Evolutionary conservation across 371 early-diverging fungal genomes (phyloP), one percentile per base, ranked within the genome.

Genomic region (Mucor saturninus): DNA sequence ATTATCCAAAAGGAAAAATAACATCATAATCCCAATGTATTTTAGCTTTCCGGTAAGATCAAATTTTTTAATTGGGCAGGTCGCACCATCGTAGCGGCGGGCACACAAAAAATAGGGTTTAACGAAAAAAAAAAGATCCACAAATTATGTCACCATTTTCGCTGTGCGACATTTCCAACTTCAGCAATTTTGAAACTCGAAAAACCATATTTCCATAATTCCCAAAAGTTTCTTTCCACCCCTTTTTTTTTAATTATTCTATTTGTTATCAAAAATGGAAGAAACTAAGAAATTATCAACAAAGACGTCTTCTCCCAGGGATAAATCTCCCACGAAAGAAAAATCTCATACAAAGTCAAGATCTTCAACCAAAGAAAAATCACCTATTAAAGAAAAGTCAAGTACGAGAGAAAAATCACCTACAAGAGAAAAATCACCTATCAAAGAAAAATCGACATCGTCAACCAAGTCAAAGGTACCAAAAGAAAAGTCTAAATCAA

Each of bases 101-200:
- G 31, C 45, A 56, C 30, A 39, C 28, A 40, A 55, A 29, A 40
- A 39, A 10, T 0, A 42, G 43, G 43, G 6, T 42, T 11, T 11
- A n/a, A 26, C 5, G 5, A 43, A 14, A 14, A n/a, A 10, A 21
- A 21, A 28, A 26, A 21, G 28, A 48, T 48, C 48, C 48, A 21
- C 10, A 10, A 28, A 48, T 48, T 48, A 48, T 48, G 56, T 56
- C 56, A 56, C 45, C 56, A 56, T 45, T 56, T 35, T 35, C 35
- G 14, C 14, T 43, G 43, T 14, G 43, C 43, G 11, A 43, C 35
- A 35, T 35, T 4, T 6, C 43, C 43, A 11, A 14, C 43, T 11
- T 21, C 21, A 21, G 21, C 21, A 21, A 21, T 21, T 45, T 15
- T 26, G 4, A 28, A 5, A 48, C 9, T 21, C 48, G 21, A 4